Conservation (phyloP, 1,284 basidiomycete species). For the Cyathus olla region DNA sequence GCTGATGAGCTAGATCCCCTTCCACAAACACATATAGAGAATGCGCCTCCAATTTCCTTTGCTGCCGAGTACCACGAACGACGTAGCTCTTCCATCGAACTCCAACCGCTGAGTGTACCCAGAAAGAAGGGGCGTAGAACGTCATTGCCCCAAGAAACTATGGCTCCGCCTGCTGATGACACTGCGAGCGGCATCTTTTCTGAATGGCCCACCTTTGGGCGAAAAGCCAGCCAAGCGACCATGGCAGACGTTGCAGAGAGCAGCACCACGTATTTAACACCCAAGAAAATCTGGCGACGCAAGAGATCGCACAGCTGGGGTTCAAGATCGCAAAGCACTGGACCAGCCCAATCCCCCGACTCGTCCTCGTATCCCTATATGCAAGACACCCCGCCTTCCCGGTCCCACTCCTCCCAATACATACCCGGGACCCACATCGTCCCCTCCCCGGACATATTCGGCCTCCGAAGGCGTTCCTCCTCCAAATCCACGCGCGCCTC, state of each 20-base stretch:
- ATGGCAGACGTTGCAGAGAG: too few species aligned
- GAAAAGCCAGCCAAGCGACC: too few species aligned
- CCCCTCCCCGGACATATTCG: slow-evolving; percentile 47
- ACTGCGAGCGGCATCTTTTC: too few species aligned
- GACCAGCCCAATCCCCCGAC: not conserved
- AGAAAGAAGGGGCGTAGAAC: not conserved
- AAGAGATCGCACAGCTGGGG: not conserved
- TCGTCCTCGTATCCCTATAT: slow-evolving; percentile 15
- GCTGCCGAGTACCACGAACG: not conserved
- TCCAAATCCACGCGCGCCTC: slow-evolving; percentile 28
- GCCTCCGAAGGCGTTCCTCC: slow-evolving; percentile 36
- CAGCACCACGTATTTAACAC: too few species aligned
- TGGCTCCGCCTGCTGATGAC: too few species aligned
- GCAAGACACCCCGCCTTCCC: slow-evolving; percentile 26
- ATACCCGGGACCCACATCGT: slow-evolving; percentile 15
- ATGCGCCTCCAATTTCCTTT: not conserved
- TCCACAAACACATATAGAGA: not conserved
- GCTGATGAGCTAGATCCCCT: slow-evolving; percentile 22
- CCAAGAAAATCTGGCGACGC: too few species aligned
- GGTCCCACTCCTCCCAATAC: slow-evolving; percentile 16
- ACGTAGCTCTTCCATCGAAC: too few species aligned
- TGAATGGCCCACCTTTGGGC: not conserved
- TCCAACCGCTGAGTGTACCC: not conserved
- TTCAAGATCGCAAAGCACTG: not conserved
- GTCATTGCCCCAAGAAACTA: not conserved